Evolutionary conservation across 139 green algal species (phyloP), one percentile per base, ranked within the genome.

Genomic region (Micractinium sp.): DNA sequence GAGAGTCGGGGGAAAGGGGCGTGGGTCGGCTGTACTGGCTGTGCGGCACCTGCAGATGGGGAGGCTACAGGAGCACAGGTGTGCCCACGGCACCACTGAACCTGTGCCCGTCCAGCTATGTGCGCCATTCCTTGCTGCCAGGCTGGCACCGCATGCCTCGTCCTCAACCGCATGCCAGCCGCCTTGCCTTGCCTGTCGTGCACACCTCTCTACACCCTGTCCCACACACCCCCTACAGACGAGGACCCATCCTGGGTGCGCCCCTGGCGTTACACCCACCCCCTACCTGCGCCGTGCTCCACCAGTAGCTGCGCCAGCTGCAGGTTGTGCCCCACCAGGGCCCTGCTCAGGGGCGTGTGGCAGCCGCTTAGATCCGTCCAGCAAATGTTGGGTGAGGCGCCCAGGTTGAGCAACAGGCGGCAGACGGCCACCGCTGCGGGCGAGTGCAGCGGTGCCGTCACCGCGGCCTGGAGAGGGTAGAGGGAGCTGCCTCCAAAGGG

Each of bases 281-380:
- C 7, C 19, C 31, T 29, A 84, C 78, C 78, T 84, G 82, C 82
- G 61, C 82, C 82, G 0, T 56, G 33, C 35, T 27, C 61, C 61
- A 77, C 35, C 35, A 87, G 82, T 22, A 77, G 22, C 61, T 87
- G 18, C 23, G 60, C 82, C 35, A 87, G 60, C 35, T 16, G 35
- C 60, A 78, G 20, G 61, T 77, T 87, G 35, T 25, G 61, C 61
- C 76, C 53, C 33, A 23, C 38, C 35, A 87, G 61, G 29, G 82
- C 61, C 35, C 47, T 87, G 82, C 47, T 74, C 20, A 87, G 82
- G 23, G 82, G 61, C 61, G 82, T 78, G 82, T 87, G 82, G 56
- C 39, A 69, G 61, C 82, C 82, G 82, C 66, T 15, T 31, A 69
- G 13, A 35, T 76, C 82, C 23, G 23, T 36, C 61, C 82, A 87